A percentile compares a stretch with the other conserved stretches of the same genome.
These are phyloP conservation scores for Cladosporium austrohemisphaericum DNA, from an alignment of 2,329 filamentous ascomycete genomes.

Conservation along the genomic window DNA sequence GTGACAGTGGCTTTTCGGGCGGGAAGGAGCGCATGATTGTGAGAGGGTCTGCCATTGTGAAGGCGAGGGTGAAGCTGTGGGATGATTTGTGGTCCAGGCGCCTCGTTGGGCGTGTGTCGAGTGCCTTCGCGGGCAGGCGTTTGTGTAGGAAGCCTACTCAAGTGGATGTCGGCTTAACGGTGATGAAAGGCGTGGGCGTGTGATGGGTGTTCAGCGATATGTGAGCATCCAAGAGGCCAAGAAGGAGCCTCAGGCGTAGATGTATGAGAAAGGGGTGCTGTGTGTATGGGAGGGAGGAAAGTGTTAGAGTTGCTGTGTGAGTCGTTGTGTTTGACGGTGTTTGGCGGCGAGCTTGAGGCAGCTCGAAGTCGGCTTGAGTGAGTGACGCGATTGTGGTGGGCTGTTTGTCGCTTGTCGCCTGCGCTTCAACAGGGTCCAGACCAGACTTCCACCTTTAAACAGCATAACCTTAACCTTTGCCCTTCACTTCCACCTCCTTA, in stretches of 20 bases:
- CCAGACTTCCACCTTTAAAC: not conserved
- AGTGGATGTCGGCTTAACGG: not conserved
- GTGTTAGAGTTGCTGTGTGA: too few relatives aligned
- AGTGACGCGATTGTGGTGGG: too few relatives aligned
- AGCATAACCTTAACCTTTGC: not conserved
- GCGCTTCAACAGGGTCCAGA: not conserved
- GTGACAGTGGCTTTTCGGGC: slow-evolving; percentile 27
- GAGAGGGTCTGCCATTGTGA: slow-evolving; percentile 27
- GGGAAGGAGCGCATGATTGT: slow-evolving; percentile 32
- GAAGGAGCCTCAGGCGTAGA: too few relatives aligned
- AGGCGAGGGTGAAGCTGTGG: not conserved
- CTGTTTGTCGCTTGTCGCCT: not conserved
- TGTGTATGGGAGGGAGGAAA: too few relatives aligned
- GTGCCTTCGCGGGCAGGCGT: too few relatives aligned
- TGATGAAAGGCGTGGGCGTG: not conserved
- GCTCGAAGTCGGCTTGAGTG: too few relatives aligned
- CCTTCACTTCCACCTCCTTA: not conserved
- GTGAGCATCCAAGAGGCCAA: too few relatives aligned
- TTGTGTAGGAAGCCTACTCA: not conserved
- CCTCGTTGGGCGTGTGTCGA: too few relatives aligned
- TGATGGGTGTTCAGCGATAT: not conserved
- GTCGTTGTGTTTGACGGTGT: not conserved
- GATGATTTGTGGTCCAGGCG: too few relatives aligned
- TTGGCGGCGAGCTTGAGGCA: too few relatives aligned
- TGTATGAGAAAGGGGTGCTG: too few relatives aligned